Conservation (phyloP, 192 early-diverging fungal genomes). For the Backusella parvicylindrica region DNA sequence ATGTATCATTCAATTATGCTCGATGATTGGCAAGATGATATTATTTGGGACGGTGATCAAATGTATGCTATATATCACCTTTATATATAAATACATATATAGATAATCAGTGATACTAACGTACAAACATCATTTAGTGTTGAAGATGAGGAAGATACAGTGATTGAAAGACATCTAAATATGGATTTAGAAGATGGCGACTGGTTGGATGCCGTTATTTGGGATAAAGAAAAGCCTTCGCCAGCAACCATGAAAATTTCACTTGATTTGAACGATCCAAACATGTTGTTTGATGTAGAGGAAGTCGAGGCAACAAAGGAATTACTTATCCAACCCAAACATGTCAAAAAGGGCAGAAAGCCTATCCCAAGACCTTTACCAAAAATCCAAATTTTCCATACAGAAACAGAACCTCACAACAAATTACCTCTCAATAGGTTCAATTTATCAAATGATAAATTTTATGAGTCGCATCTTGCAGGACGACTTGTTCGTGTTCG, state of each 20-base stretch:
- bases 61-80: background rate
- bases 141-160: background rate
- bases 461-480: slow-evolving; percentile 70
- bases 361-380: slow-evolving; percentile 25
- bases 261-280: slow-evolving; percentile 68
- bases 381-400: slow-evolving; percentile 23
- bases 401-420: slow-evolving; percentile 59
- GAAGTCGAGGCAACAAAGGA: slow-evolving; percentile 43
- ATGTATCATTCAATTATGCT: slow-evolving; percentile 70
- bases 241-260: slow-evolving; percentile 52
- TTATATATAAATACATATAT: too few species aligned
- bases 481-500: slow-evolving; percentile 73
- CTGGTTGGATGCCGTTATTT: slow-evolving; percentile 78
- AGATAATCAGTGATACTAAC: background rate
- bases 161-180: slow-evolving; percentile 40
- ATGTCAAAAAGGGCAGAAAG: slow-evolving; percentile 30
- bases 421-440: slow-evolving; percentile 68
- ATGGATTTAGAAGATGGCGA: slow-evolving; percentile 59
- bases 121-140: too few species aligned
- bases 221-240: slow-evolving; percentile 65
- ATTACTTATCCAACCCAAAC: slow-evolving; percentile 21
- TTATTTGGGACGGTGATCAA: slow-evolving; percentile 71
- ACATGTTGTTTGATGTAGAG: slow-evolving; percentile 69
- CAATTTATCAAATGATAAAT: slow-evolving; percentile 87
- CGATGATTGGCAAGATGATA: slow-evolving; percentile 80